phyloP scores from a whole-genome alignment of 129 eudicot species.

The Flaveria robusta region DNA sequence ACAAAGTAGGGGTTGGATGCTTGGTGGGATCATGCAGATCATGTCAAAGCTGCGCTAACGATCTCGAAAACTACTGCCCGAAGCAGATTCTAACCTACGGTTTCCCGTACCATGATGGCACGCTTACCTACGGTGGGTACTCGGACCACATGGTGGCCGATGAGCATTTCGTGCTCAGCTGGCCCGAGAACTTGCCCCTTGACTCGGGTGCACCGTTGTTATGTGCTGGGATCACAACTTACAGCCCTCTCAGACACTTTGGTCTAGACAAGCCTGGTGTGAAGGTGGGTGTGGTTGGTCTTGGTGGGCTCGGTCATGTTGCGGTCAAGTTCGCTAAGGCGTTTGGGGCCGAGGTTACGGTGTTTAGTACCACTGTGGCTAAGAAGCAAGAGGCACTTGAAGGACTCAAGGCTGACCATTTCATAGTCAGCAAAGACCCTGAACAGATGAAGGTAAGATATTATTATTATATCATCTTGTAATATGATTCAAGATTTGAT shows the following conservation, averaged over 20 bases:
- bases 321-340: constrained; percentile 16
- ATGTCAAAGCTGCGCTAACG: constrained; percentile 1
- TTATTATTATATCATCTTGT: too few species aligned
- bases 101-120: constrained; percentile 1
- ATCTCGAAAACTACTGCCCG: constrained; percentile 2
- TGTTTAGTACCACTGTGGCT: background rate
- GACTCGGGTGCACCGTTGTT: constrained; percentile 2
- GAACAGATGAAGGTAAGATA: constrained; percentile 1
- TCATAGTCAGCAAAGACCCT: constrained; percentile 16
- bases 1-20: background rate
- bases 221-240: background rate
- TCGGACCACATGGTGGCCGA: constrained; percentile 14
- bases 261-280: constrained; percentile 18
- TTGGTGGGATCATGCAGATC: constrained; percentile 12
- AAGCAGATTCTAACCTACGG: background rate
- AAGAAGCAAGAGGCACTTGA: constrained; percentile 9
- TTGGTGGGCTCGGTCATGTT: background rate
- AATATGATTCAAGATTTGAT: too few species aligned
- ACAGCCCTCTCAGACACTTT: constrained; percentile 15
- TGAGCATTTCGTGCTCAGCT: background rate
- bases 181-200: constrained; percentile 5
- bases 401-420: constrained; percentile 18
- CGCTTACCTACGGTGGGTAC: background rate
- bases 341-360: constrained; percentile 5
- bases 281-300: constrained; percentile 21